These are phyloP conservation scores for Ophiocordyceps unilateralis DNA, from an alignment of 2,329 filamentous ascomycete genomes.

Conservation along the genomic window DNA sequence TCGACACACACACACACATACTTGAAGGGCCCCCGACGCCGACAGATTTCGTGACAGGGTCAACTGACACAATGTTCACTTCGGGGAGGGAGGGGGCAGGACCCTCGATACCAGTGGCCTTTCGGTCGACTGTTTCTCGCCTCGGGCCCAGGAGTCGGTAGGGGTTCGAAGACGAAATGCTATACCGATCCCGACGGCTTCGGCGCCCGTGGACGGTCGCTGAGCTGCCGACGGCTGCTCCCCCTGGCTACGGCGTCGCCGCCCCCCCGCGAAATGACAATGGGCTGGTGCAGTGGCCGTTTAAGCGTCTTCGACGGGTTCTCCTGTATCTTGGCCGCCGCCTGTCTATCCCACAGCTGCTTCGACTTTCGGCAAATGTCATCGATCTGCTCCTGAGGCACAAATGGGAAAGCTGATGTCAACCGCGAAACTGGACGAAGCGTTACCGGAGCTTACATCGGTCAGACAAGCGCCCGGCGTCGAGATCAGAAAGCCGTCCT, in stretches of 20 bases:
- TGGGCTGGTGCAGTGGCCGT: constrained; percentile 37
- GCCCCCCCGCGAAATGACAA: constrained; percentile 23
- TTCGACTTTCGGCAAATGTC: constrained; percentile 43
- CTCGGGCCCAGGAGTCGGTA: too few species aligned
- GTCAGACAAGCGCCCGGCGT: constrained; percentile 40
- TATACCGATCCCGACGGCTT: neutral
- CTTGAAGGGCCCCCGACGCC: too few species aligned
- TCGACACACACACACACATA: neutral
- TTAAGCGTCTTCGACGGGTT: constrained; percentile 33
- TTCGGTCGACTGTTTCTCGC: too few species aligned
- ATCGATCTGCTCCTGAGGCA: constrained; percentile 37
- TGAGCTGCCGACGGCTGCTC: too few species aligned
- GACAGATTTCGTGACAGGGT: neutral
- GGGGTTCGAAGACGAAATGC: too few species aligned
- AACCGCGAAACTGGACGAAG: constrained; percentile 1
- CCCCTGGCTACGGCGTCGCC: constrained; percentile 6
- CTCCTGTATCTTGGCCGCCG: constrained; percentile 28
- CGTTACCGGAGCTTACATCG: constrained; percentile 28
- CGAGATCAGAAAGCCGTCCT: constrained; percentile 43
- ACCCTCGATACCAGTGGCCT: too few species aligned
- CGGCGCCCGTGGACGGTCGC: constrained; percentile 4
- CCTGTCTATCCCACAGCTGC: constrained; percentile 38
- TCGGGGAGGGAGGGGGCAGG: too few species aligned
- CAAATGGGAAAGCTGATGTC: constrained; percentile 3
- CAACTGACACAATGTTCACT: neutral